A percentile compares a stretch with the other conserved stretches of the same genome.
phyloP scores from a whole-genome alignment of 371 early-diverging fungal species.

The Rhizopus sp. region DNA sequence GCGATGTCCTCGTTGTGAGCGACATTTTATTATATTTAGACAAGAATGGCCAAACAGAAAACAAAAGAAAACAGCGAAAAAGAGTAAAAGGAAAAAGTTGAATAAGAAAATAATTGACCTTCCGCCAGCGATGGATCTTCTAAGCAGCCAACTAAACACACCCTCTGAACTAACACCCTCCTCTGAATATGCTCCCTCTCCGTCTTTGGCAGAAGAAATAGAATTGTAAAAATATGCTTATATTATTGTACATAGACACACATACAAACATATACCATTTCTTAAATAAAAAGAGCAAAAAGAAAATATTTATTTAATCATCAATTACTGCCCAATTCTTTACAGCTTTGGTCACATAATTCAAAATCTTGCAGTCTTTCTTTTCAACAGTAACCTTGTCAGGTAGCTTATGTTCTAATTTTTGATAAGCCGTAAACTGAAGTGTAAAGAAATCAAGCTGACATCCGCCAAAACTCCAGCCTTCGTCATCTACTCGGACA shows the following conservation, averaged over 20 bases:
- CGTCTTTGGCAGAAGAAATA: neutral
- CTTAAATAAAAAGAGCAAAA: neutral
- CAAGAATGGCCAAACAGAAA: constrained; percentile 51
- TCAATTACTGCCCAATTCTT: constrained; percentile 31
- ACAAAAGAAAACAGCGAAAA: constrained; percentile 20
- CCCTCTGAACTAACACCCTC: neutral
- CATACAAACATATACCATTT: neutral
- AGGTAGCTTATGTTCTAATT: constrained; percentile 16
- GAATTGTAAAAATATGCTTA: neutral
- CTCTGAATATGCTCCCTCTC: neutral
- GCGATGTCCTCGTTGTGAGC: constrained; percentile 51
- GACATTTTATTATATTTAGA: constrained; percentile 40
- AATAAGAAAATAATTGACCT: constrained; percentile 7
- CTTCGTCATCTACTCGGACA: constrained; percentile 53
- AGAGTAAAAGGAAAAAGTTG: constrained; percentile 8
- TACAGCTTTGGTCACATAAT: constrained; percentile 25
- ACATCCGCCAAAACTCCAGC: constrained; percentile 51
- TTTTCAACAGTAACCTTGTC: constrained; percentile 22
- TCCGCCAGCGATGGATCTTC: neutral
- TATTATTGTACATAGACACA: neutral
- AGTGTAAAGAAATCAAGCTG: constrained; percentile 52
- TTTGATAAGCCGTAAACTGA: constrained; percentile 20
- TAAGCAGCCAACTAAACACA: neutral
- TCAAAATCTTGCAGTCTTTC: constrained; percentile 12
- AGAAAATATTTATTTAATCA: constrained; percentile 2